Base-by-base conservation (phyloP, 495 filamentous ascomycete species). In the Aspergillus sclerotiicarbonarius region DNA sequence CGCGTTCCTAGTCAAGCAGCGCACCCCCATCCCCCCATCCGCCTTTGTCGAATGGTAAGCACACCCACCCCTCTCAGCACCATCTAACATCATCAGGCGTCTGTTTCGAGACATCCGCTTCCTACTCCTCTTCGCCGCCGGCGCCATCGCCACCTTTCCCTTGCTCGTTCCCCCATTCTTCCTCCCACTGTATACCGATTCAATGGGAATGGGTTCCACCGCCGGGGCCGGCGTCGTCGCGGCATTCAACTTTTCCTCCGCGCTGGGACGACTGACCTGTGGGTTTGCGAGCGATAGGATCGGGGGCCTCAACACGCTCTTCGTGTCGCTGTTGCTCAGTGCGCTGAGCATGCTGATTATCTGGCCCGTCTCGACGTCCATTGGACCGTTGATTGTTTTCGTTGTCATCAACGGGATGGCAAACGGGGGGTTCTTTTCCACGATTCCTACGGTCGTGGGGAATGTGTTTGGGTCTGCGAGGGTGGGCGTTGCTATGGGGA, bases 161-260 rank as follows among this genome's bases (percentile, higher is more conserved):
- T 74, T 86, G 8, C 78, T 84, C 51, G 82, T 87, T 2, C 84
- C 84, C 0, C 79, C 83, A 0, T 85, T 83, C 67, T 85, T 84
- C 63, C 64, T 86, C 0, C 83, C 84, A 0, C 65, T 80, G 6
- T 81, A 77, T 53, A 74, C 73, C 29, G 58, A 73, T 21, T 78
- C 77, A 0, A 58, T 82, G 6, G 77, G 78, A 2, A 65, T 83
- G 43, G 69, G 71, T 0, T 74, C 81, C 13, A 71, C 69, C 19
- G 75, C 72, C 0, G 82, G 82, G 0, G 82, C 82, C 1, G 79
- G 72, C 41, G 63, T 84, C 1, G 74, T 85, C 0, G 81, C 82
- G 6, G 82, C 74, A 19, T 85, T 83, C 68, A 84, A 81, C 54
- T 77, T 82, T 30, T 76, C 76, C 10, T 80, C 80, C 1, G 81